A percentile compares a stretch with the other conserved stretches of the same genome.
Evolutionary conservation across 164 flowering plant species (phyloP).

Genomic region (Chloranthus sessilifolius): DNA sequence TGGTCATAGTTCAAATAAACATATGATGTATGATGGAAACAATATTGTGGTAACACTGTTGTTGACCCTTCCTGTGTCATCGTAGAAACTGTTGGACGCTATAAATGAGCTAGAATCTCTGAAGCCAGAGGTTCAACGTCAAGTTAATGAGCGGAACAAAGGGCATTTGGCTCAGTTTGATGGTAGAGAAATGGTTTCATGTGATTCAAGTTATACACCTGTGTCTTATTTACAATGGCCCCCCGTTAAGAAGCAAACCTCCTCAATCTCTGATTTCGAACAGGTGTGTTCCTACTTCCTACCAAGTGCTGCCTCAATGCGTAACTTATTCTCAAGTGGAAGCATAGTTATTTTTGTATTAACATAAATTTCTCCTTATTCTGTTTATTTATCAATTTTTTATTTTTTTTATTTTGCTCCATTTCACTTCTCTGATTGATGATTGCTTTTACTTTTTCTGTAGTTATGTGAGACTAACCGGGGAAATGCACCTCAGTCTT

Average conservation of each 20-base stretch:
- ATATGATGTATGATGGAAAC: neutral
- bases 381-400: neutral
- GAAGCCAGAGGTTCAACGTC: slow-evolving; percentile 58
- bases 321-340: no score
- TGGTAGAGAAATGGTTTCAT: slow-evolving; percentile 22
- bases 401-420: neutral
- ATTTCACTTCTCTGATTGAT: slow-evolving; percentile 2
- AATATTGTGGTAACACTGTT: neutral
- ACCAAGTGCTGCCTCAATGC: slow-evolving; percentile 3
- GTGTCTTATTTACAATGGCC: slow-evolving; percentile 30
- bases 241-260: slow-evolving; percentile 19
- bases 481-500: slow-evolving; percentile 29
- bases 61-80: slow-evolving; percentile 6
- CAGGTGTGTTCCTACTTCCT: slow-evolving; percentile 30
- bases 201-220: slow-evolving; percentile 23
- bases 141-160: slow-evolving; percentile 46
- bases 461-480: slow-evolving; percentile 27
- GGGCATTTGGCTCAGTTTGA: slow-evolving; percentile 29
- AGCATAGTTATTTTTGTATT: no score
- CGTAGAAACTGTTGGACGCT: slow-evolving; percentile 59
- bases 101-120: slow-evolving; percentile 72
- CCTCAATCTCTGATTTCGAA: slow-evolving; percentile 20
- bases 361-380: no score
- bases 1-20: neutral
- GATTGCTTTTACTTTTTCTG: slow-evolving; percentile 5